These are phyloP conservation scores for Mesostigma viride DNA, from an alignment of 139 green algal species.

Conservation along the genomic window DNA sequence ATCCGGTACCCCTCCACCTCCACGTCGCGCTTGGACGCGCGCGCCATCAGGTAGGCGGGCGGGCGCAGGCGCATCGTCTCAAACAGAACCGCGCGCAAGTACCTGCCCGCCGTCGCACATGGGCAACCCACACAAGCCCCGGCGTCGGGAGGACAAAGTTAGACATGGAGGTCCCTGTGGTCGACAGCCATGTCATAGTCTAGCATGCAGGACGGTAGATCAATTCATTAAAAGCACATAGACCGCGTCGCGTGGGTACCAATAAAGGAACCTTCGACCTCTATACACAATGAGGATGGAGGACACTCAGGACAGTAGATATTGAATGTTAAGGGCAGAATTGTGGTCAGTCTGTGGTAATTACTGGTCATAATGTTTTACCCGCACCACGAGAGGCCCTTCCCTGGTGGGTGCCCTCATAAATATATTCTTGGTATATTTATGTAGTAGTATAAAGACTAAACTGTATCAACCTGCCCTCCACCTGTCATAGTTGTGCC, in stretches of 20 bases:
- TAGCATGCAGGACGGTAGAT: neutral
- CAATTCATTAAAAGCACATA: neutral
- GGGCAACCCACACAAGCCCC: neutral
- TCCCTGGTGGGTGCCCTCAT: no score
- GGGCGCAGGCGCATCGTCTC: slow-evolving; percentile 70
- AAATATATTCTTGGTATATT: no score
- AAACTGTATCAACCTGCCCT: no score
- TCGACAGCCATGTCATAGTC: neutral
- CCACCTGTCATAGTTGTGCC: no score
- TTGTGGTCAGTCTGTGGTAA: no score
- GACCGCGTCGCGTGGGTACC: neutral
- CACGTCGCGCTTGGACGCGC: slow-evolving; percentile 44
- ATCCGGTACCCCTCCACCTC: slow-evolving; percentile 7
- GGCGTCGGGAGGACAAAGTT: neutral
- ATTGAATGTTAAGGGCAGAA: neutral
- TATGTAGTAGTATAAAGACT: no score
- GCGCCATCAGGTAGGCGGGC: slow-evolving; percentile 77
- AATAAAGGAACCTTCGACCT: no score
- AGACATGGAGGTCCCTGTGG: neutral
- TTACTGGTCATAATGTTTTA: no score
- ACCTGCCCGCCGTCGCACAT: no score
- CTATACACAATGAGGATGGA: no score
- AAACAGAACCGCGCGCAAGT: slow-evolving; percentile 54
- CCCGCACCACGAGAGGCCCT: no score
- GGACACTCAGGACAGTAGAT: neutral